Percentiles rank a stretch among this genome's conserved stretches.
phyloP scores from a whole-genome alignment of 495 filamentous ascomycete species.

The Neurospora sp. region DNA sequence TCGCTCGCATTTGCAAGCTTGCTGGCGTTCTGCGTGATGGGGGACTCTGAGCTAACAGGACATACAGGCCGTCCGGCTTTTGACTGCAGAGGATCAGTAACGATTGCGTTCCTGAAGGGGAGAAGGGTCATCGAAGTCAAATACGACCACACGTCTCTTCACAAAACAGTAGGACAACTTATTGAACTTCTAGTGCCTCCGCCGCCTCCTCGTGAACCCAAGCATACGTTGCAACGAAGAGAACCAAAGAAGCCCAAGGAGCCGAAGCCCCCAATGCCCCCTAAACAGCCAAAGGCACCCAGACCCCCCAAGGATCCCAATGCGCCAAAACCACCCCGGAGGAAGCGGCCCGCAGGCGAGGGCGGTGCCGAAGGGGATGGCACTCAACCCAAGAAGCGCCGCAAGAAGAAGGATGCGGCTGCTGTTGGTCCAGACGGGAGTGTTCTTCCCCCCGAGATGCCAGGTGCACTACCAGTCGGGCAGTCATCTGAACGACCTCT shows the following conservation, averaged over 20 bases:
- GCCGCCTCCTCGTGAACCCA: constrained; percentile 24
- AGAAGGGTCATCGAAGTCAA: constrained; percentile 31
- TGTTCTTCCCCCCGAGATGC: constrained; percentile 17
- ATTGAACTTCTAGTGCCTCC: constrained; percentile 28
- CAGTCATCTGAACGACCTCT: constrained; percentile 5
- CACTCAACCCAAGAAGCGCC: constrained; percentile 17
- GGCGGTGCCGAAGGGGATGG: not conserved
- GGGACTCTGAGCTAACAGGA: not conserved
- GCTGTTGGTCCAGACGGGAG: not conserved
- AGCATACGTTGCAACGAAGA: constrained; percentile 45
- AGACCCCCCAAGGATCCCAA: not conserved
- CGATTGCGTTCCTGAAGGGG: constrained; percentile 31
- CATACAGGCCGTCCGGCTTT: constrained; percentile 36
- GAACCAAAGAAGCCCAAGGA: constrained; percentile 33
- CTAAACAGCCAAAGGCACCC: constrained; percentile 39
- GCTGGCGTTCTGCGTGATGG: not conserved
- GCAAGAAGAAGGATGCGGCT: constrained; percentile 20
- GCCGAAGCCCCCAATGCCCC: constrained; percentile 41
- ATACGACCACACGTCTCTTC: constrained; percentile 38
- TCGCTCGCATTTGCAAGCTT: not conserved
- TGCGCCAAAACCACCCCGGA: constrained; percentile 44
- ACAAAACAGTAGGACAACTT: constrained; percentile 34
- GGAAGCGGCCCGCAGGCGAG: constrained; percentile 32
- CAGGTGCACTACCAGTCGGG: constrained; percentile 15
- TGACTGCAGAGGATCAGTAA: constrained; percentile 37